Conservation (phyloP, 768 basidiomycete species). For the Tricholoma sp. region DNA sequence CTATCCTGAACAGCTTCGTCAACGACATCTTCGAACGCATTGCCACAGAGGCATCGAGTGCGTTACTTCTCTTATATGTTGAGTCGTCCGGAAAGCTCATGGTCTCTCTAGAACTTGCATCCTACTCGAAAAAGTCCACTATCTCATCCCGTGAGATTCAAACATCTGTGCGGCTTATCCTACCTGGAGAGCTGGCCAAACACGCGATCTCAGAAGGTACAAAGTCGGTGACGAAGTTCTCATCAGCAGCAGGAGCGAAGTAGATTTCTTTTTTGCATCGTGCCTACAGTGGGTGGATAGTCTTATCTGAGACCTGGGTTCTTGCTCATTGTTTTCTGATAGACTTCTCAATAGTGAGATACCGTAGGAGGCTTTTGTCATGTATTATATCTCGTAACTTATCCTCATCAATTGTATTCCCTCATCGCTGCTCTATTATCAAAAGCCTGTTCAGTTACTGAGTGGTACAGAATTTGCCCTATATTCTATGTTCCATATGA, state of each 20-base stretch:
- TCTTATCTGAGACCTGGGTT: background rate
- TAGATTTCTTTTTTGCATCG: slow-evolving; percentile 22
- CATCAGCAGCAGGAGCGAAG: slow-evolving; percentile 49
- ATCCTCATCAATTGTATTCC: slow-evolving; percentile 16
- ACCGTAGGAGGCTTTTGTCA: slow-evolving; percentile 2
- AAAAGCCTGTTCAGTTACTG: no score
- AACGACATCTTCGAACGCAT: slow-evolving; percentile 94
- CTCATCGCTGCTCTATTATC: background rate
- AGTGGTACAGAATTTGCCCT: no score
- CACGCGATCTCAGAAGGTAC: slow-evolving; percentile 96
- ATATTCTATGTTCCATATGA: no score
- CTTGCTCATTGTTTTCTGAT: background rate
- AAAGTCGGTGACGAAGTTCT: slow-evolving; percentile 56
- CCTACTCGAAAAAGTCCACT: slow-evolving; percentile 98
- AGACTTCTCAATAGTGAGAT: slow-evolving; percentile 10
- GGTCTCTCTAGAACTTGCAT: slow-evolving; percentile 71
- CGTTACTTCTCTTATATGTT: slow-evolving; percentile 16
- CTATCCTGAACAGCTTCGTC: slow-evolving; percentile 88
- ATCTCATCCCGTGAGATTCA: slow-evolving; percentile 99
- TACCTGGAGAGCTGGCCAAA: slow-evolving; percentile 97
- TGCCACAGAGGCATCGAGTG: slow-evolving; percentile 85
- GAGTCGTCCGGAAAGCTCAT: background rate
- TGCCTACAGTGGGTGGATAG: slow-evolving; percentile 6
- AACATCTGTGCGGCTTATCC: slow-evolving; percentile 90
- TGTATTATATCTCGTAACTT: slow-evolving; percentile 2